Evolutionary conservation across 1,284 basidiomycete genomes (phyloP), one percentile per base, ranked within the genome.

Genomic region (Tilletiopsis washingtonensis): DNA sequence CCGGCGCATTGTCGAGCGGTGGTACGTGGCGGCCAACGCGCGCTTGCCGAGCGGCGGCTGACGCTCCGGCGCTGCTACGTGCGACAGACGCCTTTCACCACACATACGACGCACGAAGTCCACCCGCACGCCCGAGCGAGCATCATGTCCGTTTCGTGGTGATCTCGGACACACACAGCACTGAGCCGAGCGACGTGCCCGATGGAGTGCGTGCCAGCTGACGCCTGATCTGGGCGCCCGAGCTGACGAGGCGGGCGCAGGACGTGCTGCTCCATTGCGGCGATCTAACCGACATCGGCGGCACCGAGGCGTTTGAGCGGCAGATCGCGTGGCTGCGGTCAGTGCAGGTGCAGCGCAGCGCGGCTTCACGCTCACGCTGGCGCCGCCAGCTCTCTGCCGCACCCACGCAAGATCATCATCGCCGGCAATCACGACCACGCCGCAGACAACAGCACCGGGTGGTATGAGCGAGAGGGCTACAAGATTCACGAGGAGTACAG

Each of bases 341-440:
- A 45, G 57, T 50, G 19, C n/a, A 17, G 12, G 12, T 11, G 12
- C 32, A 3, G 32, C 32, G 17, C 32, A 34, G 12, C 32, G 32
- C 32, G 17, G 12, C 12, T 3, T 12, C 17, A 17, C 17, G 20
- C 20, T 46, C 17, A 21, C 32, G 32, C 36, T n/a, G n/a, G n/a
- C n/a, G n/a, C n/a, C n/a, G 17, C 15, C 43, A 37, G 52, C 17
- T 34, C 46, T 4, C 41, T 61, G 7, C 52, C 58, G 3, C 61
- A 64, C 34, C 27, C 21, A 1, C 24, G 12, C 19, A 64, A 64
- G 37, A 38, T 61, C 23, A 51, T 61, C 39, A 49, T 48, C 5
- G 55, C 51, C 1, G 61, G 61, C 20, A 64, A 64, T 29, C 61
- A 64, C 49, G 61, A 61, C 32, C 61, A 57, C 26, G 25, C 49